Conservation (phyloP, 2,329 filamentous ascomycete species). For the Botrytis hyacinthi region DNA sequence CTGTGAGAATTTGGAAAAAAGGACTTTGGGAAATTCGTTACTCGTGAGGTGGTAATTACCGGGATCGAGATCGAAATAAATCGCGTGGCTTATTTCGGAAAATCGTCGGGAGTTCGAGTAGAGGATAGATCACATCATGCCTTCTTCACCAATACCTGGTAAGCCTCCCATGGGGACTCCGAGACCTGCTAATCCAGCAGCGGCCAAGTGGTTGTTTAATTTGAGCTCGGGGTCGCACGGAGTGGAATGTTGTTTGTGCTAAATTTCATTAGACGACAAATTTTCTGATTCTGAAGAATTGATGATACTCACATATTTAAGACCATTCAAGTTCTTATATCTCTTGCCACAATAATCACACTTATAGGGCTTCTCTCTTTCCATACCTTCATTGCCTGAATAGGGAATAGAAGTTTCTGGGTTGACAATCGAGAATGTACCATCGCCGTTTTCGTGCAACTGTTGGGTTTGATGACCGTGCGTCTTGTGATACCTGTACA, state of each 20-base stretch:
- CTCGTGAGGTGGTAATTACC: conserved; percentile 14
- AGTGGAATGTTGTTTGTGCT: conserved; percentile 79
- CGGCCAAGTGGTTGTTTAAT: conserved; percentile 40
- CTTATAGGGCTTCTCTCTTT: conserved; percentile 98
- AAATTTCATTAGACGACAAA: conserved; percentile 40
- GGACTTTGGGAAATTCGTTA: conserved; percentile 8
- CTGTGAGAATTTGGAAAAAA: conserved; percentile 3
- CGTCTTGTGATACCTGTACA: conserved; percentile 62
- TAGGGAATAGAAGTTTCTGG: conserved; percentile 93
- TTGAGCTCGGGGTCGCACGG: conserved; percentile 84
- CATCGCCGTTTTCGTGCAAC: conserved; percentile 92
- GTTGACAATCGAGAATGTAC: conserved; percentile 97
- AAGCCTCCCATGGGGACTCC: conserved; percentile 44
- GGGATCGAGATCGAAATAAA: conserved; percentile 10
- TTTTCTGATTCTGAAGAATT: background rate
- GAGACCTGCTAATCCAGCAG: conserved; percentile 36
- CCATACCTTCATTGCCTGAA: conserved; percentile 96
- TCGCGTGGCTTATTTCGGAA: conserved; percentile 14
- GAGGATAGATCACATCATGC: conserved; percentile 40
- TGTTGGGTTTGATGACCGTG: conserved; percentile 97
- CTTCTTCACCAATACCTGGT: conserved; percentile 54
- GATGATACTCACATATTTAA: conserved; percentile 74
- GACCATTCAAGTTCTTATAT: conserved; percentile 97
- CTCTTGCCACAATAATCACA: conserved; percentile 97
- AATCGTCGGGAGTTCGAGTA: conserved; percentile 11